Evolutionary conservation across 2,329 filamentous ascomycete genomes (phyloP).

Genomic region (Orbilia quercus): DNA sequence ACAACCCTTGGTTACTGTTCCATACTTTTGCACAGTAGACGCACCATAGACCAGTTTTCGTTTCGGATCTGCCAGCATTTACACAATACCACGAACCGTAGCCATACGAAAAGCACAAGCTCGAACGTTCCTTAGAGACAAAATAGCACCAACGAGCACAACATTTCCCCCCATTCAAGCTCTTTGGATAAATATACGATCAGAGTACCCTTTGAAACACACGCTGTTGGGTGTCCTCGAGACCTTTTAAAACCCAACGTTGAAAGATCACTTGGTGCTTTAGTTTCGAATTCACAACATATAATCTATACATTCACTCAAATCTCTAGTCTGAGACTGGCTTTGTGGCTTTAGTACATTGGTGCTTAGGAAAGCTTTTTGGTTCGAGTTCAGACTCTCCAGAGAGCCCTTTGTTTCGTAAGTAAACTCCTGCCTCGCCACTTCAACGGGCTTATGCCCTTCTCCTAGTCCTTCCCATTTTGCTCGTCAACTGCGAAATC

Average conservation of each 20-base stretch:
- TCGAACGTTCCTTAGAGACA: background rate
- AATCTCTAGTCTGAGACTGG: constrained; percentile 3
- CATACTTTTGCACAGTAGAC: constrained; percentile 18
- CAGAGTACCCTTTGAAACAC: constrained; percentile 42
- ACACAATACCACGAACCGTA: background rate
- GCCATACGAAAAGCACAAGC: background rate
- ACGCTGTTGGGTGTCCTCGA: constrained; percentile 31
- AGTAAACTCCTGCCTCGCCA: constrained; percentile 26
- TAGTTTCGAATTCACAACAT: constrained; percentile 23
- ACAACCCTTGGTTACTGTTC: constrained; percentile 8
- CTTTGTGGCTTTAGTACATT: constrained; percentile 6
- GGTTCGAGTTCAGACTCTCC: background rate
- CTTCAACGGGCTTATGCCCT: background rate
- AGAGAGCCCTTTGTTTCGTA: constrained; percentile 41
- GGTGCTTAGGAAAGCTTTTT: background rate
- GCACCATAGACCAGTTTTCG: constrained; percentile 5
- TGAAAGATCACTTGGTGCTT: constrained; percentile 2
- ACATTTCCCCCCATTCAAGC: constrained; percentile 24
- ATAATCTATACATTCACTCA: constrained; percentile 13
- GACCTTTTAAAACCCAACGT: constrained; percentile 33
- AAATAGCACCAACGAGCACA: constrained; percentile 29
- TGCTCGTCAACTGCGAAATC: background rate
- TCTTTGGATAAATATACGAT: constrained; percentile 21
- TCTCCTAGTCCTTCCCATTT: background rate
- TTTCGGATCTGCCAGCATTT: background rate